Evolutionary conservation across 495 filamentous ascomycete genomes (phyloP).

Genomic region (Xylaria curta): DNA sequence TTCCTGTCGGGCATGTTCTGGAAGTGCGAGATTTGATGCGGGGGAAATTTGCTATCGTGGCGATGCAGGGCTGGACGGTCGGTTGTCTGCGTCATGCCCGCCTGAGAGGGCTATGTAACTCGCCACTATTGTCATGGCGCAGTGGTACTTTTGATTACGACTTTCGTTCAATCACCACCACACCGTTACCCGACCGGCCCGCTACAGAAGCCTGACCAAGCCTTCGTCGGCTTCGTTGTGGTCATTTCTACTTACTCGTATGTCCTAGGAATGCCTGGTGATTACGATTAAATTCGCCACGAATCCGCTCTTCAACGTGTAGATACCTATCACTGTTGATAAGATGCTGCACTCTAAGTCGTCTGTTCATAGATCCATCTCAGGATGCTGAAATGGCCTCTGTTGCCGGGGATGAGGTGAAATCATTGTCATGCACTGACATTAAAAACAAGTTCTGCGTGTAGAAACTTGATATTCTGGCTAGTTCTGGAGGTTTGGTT

Average conservation of each 20-base stretch:
- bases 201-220: not conserved
- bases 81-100: conserved; percentile 16
- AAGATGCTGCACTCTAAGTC: not conserved
- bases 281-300: not conserved
- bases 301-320: not conserved
- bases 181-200: not conserved
- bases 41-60: conserved; percentile 9
- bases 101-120: conserved; percentile 30
- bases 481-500: not conserved
- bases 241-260: not conserved
- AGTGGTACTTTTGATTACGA: conserved; percentile 26
- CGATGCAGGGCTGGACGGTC: conserved; percentile 14
- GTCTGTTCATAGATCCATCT: not conserved
- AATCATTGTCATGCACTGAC: not conserved
- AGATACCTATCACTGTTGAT: not conserved
- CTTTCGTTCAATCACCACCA: not conserved
- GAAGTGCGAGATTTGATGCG: conserved; percentile 3
- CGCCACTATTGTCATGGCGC: conserved; percentile 31
- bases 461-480: not conserved
- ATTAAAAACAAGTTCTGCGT: not conserved
- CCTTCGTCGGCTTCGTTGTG: not conserved
- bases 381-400: not conserved
- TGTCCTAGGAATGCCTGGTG: not conserved
- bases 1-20: conserved; percentile 9
- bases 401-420: not conserved